Evolutionary conservation across 768 basidiomycete genomes (phyloP).

Genomic region (Panellus pusillus): DNA sequence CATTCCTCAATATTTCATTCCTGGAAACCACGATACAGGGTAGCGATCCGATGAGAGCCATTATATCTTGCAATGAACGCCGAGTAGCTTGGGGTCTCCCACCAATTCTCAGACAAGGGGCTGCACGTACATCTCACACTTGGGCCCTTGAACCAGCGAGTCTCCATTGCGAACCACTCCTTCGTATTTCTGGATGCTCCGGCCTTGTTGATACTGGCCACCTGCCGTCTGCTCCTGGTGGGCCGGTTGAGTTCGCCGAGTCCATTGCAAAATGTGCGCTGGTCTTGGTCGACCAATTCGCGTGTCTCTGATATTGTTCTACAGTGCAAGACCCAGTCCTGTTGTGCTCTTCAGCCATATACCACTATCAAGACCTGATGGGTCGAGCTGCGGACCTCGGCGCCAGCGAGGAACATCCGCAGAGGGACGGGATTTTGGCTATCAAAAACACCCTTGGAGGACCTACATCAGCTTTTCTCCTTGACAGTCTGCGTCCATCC

Average conservation of each 20-base stretch:
- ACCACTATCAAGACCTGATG: constrained; percentile 75
- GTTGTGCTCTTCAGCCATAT: constrained; percentile 84
- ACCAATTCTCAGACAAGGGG: constrained; percentile 46
- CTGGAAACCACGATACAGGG: constrained; percentile 93
- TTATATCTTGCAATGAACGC: constrained; percentile 29
- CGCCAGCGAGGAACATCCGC: constrained; percentile 74
- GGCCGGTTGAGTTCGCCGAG: constrained; percentile 56
- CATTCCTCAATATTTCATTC: constrained; percentile 67
- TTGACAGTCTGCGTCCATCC: constrained; percentile 62
- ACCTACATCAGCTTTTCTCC: constrained; percentile 62
- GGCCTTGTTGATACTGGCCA: constrained; percentile 51
- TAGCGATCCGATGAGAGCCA: constrained; percentile 32
- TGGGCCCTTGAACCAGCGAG: constrained; percentile 65
- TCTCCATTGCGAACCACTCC: constrained; percentile 69
- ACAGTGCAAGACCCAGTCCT: constrained; percentile 41
- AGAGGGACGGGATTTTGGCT: constrained; percentile 77
- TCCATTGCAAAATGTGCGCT: constrained; percentile 38
- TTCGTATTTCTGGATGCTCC: constrained; percentile 74
- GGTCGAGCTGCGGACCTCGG: constrained; percentile 69
- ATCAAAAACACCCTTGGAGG: constrained; percentile 82
- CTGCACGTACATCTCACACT: constrained; percentile 63
- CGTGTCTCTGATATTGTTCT: constrained; percentile 5
- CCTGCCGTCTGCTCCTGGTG: constrained; percentile 30
- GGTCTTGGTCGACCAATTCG: neutral
- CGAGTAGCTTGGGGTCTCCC: constrained; percentile 43